Evolutionary conservation across 2,329 filamentous ascomycete genomes (phyloP), one percentile per base, ranked within the genome.

Genomic region (Balansia obtecta): DNA sequence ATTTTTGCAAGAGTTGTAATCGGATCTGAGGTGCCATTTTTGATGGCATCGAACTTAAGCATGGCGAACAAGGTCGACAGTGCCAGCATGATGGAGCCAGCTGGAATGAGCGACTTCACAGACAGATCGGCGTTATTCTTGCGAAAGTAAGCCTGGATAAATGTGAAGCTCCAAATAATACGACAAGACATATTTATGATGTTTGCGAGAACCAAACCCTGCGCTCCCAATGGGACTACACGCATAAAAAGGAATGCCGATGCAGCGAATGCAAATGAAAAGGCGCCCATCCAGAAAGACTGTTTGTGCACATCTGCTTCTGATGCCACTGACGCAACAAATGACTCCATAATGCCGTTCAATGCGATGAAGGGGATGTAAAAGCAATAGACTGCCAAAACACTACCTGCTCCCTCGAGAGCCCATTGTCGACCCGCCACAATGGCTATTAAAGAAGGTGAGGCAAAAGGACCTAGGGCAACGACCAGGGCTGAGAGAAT

Each of bases 301-400:
- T 98, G 93, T 4, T 64, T 67, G 55, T 88, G 81, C 3, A 98
- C 78, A 57, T 97, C 77, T 4, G 74, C 67, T 55, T 88, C 77
- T 0, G 79, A 83, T 0, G 91, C 90, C 1, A 94, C 87, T 2
- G 88, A 88, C 1, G 90, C 84, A 15, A 97, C 90, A 59, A 98
- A 97, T 0, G 89, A 88, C 68, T 98, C 93, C 1, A 85, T 81
- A 20, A 97, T 80, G 48, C 93, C 93, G 61, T 98, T 98, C 59
- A 95, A 71, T 3, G 91, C 93, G 4, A 97, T 76, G 27, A 97
- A 81, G 0, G 93, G 93, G 52, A 98, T 87, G 69, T 95, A 97
- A 66, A 88, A 89, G 69, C 88, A 90, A 67, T 96, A 98, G 0
- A 76, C 77, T 0, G 83, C 81, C 7, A 98, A 75, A 3, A 93